phyloP scores from a whole-genome alignment of 768 basidiomycete genomes.

The Kwoniella sp. region DNA sequence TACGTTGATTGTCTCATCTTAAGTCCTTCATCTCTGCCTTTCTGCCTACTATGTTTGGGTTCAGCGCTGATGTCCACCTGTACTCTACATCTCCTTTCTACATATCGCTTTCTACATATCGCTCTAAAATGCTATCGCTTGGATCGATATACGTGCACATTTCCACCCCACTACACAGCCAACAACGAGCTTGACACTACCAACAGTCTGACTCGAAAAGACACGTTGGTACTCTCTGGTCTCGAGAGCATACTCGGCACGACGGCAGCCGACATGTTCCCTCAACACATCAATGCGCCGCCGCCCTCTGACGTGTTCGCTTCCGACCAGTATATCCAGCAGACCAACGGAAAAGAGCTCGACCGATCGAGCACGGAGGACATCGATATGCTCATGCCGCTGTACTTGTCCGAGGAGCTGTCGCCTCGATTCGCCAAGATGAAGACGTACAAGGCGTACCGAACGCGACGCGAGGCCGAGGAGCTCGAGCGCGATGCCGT shows the following conservation, averaged over 20 bases:
- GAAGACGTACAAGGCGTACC: slow-evolving; percentile 46
- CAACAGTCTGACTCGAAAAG: slow-evolving; percentile 14
- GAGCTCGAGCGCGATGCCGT: slow-evolving; percentile 25
- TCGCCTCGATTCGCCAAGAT: slow-evolving; percentile 50
- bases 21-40: slow-evolving; percentile 1
- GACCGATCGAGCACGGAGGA: slow-evolving; percentile 13
- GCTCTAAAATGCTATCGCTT: too few species aligned
- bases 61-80: background rate
- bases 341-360: background rate
- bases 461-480: slow-evolving; percentile 34
- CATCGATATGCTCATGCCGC: slow-evolving; percentile 48
- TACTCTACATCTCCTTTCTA: too few species aligned
- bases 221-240: slow-evolving; percentile 13
- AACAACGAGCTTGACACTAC: slow-evolving; percentile 20
- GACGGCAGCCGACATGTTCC: slow-evolving; percentile 18
- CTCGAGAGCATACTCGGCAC: slow-evolving; percentile 13
- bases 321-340: slow-evolving; percentile 33
- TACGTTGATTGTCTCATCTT: slow-evolving; percentile 4
- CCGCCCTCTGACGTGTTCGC: slow-evolving; percentile 20
- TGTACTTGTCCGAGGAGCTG: slow-evolving; percentile 52
- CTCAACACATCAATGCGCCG: slow-evolving; percentile 23
- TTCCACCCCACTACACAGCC: slow-evolving; percentile 6
- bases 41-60: background rate
- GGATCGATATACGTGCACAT: too few species aligned
- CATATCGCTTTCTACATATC: background rate